Conservation (phyloP, 306 rosid genomes). For the Dalbergia cochinchinensis region DNA sequence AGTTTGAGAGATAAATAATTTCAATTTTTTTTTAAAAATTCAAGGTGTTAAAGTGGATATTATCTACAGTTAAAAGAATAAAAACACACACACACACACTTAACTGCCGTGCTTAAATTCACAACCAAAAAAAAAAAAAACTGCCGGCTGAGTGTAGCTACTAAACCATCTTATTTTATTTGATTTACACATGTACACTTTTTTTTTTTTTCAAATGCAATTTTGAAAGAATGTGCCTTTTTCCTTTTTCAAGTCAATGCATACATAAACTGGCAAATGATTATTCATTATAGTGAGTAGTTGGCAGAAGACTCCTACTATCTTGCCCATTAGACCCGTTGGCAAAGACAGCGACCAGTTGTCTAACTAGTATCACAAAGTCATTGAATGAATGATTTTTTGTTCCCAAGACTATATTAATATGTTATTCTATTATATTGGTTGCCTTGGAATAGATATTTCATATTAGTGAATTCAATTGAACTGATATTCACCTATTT, state of each 20-base stretch:
- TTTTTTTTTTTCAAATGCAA: not conserved
- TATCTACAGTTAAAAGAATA: not conserved
- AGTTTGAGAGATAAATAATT: no score
- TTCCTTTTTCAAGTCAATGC: not conserved
- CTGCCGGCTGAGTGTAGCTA: constrained; percentile 22
- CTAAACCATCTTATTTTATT: not conserved
- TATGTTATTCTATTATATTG: not conserved
- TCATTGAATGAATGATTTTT: not conserved
- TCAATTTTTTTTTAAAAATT: no score
- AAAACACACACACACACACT: not conserved
- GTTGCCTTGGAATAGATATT: not conserved
- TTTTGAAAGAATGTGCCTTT: not conserved
- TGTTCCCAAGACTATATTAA: not conserved
- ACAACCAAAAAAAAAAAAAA: no score
- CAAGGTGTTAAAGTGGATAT: no score
- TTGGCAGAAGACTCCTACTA: constrained; percentile 32
- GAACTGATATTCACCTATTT: no score
- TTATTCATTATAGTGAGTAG: constrained; percentile 35
- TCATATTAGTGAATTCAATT: not conserved
- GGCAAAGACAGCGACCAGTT: constrained; percentile 40
- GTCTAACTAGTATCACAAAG: constrained; percentile 19
- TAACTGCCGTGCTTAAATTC: no score
- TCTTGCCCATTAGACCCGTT: constrained; percentile 20
- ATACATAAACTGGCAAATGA: constrained; percentile 41
- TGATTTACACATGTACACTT: not conserved